These are phyloP conservation scores for Penicillium decumbens DNA, from an alignment of 2,329 filamentous ascomycete genomes.

Conservation along the genomic window DNA sequence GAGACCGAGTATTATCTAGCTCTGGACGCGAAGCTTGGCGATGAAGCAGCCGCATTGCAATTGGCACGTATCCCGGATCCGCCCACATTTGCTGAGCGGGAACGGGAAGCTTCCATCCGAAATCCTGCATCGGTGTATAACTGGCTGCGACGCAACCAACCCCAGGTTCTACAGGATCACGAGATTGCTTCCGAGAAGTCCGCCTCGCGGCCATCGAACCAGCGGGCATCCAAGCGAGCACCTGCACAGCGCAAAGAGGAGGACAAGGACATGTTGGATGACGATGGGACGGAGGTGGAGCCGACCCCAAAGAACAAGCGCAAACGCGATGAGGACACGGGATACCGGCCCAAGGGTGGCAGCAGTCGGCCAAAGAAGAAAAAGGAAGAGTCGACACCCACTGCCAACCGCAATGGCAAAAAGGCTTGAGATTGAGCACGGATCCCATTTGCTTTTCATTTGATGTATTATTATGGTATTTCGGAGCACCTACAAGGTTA, in stretches of 20 bases:
- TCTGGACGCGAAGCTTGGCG: slow-evolving; percentile 40
- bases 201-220: slow-evolving; percentile 36
- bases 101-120: slow-evolving; percentile 55
- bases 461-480: slow-evolving; percentile 17
- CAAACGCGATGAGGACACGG: slow-evolving; percentile 47
- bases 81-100: slow-evolving; percentile 48
- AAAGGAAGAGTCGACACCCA: slow-evolving; percentile 38
- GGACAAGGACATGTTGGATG: slow-evolving; percentile 41
- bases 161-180: slow-evolving; percentile 74
- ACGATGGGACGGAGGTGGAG: slow-evolving; percentile 42
- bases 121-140: slow-evolving; percentile 94
- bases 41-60: slow-evolving; percentile 50
- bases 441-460: background rate
- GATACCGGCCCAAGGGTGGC: slow-evolving; percentile 46
- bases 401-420: slow-evolving; percentile 31
- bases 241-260: slow-evolving; percentile 40
- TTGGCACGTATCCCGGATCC: slow-evolving; percentile 40
- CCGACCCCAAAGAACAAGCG: slow-evolving; percentile 41
- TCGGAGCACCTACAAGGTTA: background rate
- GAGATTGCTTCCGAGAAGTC: slow-evolving; percentile 48
- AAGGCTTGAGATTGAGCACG: slow-evolving; percentile 18
- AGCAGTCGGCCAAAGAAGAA: slow-evolving; percentile 39
- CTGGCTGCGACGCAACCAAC: slow-evolving; percentile 82
- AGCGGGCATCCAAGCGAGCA: slow-evolving; percentile 41
- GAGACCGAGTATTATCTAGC: slow-evolving; percentile 43